These are phyloP conservation scores for Barnettozyma salicaria DNA, from an alignment of 805 yeast species.

Conservation along the genomic window DNA sequence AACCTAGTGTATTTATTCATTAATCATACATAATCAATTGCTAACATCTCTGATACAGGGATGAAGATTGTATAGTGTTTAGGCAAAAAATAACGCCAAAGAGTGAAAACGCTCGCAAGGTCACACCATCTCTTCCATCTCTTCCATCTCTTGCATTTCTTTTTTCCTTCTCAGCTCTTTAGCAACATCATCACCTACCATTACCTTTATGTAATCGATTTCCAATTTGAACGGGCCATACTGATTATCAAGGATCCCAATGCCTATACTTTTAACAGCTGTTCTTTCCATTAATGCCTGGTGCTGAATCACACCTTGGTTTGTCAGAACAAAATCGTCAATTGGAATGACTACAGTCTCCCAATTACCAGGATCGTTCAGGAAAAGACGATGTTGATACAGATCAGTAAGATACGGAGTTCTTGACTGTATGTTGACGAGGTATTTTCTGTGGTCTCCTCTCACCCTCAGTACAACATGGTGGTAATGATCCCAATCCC, in stretches of 20 bases:
- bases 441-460: constrained; percentile 67
- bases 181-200: constrained; percentile 40
- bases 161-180: constrained; percentile 17
- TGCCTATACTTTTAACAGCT: constrained; percentile 65
- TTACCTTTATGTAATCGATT: constrained; percentile 67
- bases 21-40: too few relatives aligned
- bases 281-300: constrained; percentile 54
- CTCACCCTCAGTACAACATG: constrained; percentile 65
- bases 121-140: neutral
- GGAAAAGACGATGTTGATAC: constrained; percentile 74
- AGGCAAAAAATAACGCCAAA: neutral
- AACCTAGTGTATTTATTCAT: too few relatives aligned
- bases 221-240: constrained; percentile 70
- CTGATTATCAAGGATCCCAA: constrained; percentile 71
- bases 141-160: constrained; percentile 5
- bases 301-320: constrained; percentile 65
- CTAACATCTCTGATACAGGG: too few relatives aligned
- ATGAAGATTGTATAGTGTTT: neutral
- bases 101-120: neutral
- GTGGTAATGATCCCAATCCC: constrained; percentile 66
- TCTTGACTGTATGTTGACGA: constrained; percentile 77
- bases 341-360: constrained; percentile 76
- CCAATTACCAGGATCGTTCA: constrained; percentile 71
- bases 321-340: constrained; percentile 74
- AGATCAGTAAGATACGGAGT: constrained; percentile 72